Conservation (phyloP, 116 monocot species). For the Iris pallida region DNA sequence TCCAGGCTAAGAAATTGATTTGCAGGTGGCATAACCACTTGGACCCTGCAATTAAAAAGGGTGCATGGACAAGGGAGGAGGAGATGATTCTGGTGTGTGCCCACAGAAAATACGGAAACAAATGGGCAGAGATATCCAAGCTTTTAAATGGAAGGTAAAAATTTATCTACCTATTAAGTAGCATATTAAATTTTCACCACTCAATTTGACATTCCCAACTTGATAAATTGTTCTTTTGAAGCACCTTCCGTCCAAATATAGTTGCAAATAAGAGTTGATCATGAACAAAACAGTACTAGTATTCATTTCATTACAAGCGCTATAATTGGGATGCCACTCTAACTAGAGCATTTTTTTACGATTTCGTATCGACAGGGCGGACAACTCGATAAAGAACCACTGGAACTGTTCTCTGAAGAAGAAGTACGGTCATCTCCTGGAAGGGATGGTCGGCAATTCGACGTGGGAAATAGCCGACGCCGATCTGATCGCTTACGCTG, state of each 20-base stretch:
- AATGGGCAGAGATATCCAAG: constrained; percentile 62
- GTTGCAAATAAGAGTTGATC: too few species aligned
- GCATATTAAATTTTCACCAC: too few species aligned
- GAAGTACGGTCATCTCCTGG: not conserved
- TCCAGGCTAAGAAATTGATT: not conserved
- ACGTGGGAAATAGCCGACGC: not conserved
- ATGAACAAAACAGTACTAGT: too few species aligned
- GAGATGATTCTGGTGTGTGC: constrained; percentile 32
- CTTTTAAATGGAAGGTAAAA: constrained; percentile 59
- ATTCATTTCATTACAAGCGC: too few species aligned
- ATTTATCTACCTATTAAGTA: too few species aligned
- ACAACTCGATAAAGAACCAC: not conserved
- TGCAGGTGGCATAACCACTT: constrained; percentile 68
- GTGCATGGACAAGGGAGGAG: constrained; percentile 55
- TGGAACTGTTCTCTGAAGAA: not conserved
- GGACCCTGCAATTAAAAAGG: constrained; percentile 47
- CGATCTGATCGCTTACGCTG: too few species aligned
- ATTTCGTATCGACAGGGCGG: not conserved
- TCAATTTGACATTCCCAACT: too few species aligned
- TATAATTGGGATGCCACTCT: too few species aligned
- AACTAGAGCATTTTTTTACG: not conserved
- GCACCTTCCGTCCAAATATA: not conserved
- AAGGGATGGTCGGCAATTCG: not conserved
- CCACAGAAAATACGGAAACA: constrained; percentile 51
- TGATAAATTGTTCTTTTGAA: too few species aligned